Percentiles rank a stretch among this genome's conserved stretches.
phyloP scores from a whole-genome alignment of 768 basidiomycete genomes.

The Termitomyces sp. region DNA sequence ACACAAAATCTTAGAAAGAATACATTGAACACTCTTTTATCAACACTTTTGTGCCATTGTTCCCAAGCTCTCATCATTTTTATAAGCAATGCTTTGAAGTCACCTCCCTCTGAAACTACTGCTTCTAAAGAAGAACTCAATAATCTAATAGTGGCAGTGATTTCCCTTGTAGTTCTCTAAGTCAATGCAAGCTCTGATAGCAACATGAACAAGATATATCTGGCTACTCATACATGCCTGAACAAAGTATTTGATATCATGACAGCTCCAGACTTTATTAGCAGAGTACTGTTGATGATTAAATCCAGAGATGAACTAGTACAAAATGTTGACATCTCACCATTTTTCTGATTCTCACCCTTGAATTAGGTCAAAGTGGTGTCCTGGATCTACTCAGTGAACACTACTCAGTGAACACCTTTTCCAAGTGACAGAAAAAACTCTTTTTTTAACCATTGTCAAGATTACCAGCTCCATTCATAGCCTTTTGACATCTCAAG shows the following conservation, averaged over 20 bases:
- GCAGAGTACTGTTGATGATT: constrained; percentile 43
- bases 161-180: constrained; percentile 38
- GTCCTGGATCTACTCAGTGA: too few relatives aligned
- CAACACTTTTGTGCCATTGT: constrained; percentile 46
- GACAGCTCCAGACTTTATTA: constrained; percentile 46
- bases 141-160: constrained; percentile 44
- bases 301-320: too few relatives aligned
- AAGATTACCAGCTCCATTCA: constrained; percentile 48
- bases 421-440: too few relatives aligned
- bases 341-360: too few relatives aligned
- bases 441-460: constrained; percentile 41
- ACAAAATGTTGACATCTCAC: too few relatives aligned
- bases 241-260: too few relatives aligned
- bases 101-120: constrained; percentile 17
- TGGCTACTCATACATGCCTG: constrained; percentile 45
- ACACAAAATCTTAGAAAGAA: too few relatives aligned
- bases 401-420: too few relatives aligned
- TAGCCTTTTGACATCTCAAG: constrained; percentile 32
- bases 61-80: constrained; percentile 67
- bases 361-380: too few relatives aligned
- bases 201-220: constrained; percentile 37
- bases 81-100: constrained; percentile 46
- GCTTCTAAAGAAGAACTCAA: constrained; percentile 27
- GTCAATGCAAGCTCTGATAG: constrained; percentile 24
- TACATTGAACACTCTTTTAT: constrained; percentile 44